Evolutionary conservation across 2,329 filamentous ascomycete species (phyloP), one percentile per base, ranked within the genome.

Genomic region (Penicillium palitans): DNA sequence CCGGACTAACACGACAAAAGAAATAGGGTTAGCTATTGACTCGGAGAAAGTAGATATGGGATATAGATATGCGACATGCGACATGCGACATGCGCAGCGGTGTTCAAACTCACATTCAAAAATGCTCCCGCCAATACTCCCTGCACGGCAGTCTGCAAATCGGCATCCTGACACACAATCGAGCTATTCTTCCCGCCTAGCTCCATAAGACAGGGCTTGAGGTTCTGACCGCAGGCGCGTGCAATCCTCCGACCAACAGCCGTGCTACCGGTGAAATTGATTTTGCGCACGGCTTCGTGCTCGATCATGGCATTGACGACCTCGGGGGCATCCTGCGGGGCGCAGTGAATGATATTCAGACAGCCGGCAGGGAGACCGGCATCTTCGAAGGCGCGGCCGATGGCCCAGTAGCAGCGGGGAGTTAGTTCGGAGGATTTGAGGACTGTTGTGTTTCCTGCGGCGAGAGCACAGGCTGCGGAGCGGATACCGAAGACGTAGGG

Each of bases 181-280:
- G 89, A 86, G 1, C 86, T 86, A 1, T 89, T 88, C 74, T 96
- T 96, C 41, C 91, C 91, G 6, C 91, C 91, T 0, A 96, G 80
- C 73, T 96, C 91, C 73, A 95, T 83, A 3, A 95, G 77, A 2
- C 89, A 83, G 0, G 90, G 90, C 79, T 95, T 96, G 42, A 95
- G 79, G 61, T 88, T 78, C 69, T 88, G 83, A 19, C 88, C 90
- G 0, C 88, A 88, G 21, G 83, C 78, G 19, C 80, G 79, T 15
- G 84, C 88, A 57, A 95, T 85, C 70, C 90, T 85, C 48, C 84
- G 83, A 5, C 90, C 90, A 0, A 91, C 84, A 0, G 79, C 77
- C 0, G 89, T 90, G 65, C 84, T 88, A 10, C 90, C 90, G 0
- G 90, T 92, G 66, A 92, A 93, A 46, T 88, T 89, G 58, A 92